Percentiles rank a stretch among this genome's conserved stretches.
phyloP scores from a whole-genome alignment of 331 rosid species.

The Rhamnella rubrinervis region DNA sequence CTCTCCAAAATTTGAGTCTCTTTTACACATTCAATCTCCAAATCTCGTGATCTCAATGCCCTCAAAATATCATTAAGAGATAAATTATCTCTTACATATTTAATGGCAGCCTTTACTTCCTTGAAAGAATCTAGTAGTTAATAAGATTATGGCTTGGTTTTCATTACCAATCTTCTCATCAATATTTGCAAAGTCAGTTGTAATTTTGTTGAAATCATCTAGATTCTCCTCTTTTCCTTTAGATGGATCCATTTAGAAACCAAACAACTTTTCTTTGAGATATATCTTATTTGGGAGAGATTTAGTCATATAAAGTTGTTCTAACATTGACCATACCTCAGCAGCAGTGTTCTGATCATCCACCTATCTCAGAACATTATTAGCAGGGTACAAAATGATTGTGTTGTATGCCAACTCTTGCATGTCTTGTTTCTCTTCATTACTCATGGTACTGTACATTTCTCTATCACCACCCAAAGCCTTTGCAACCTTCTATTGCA shows the following conservation, averaged over 20 bases:
- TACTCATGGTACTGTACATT: neutral
- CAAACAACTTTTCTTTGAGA: neutral
- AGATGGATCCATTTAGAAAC: neutral
- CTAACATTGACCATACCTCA: too few relatives aligned
- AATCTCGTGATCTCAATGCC: neutral
- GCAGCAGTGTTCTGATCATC: neutral
- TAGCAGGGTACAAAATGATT: neutral
- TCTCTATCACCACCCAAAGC: neutral
- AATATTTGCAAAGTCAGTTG: neutral
- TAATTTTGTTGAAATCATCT: too few relatives aligned
- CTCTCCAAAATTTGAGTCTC: too few relatives aligned
- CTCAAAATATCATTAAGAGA: too few relatives aligned
- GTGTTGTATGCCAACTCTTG: neutral
- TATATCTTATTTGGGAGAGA: neutral
- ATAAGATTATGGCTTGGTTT: neutral
- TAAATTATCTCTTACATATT: neutral
- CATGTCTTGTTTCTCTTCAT: neutral
- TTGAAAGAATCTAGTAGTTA: neutral
- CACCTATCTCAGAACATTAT: neutral
- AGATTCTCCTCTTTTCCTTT: too few relatives aligned
- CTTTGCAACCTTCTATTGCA: neutral
- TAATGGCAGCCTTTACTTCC: neutral
- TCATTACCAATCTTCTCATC: neutral
- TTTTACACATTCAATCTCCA: neutral
- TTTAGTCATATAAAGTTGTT: neutral